These are phyloP conservation scores for Cladosporium sphaerospermum DNA, from an alignment of 2,329 filamentous ascomycete genomes.

Conservation along the genomic window DNA sequence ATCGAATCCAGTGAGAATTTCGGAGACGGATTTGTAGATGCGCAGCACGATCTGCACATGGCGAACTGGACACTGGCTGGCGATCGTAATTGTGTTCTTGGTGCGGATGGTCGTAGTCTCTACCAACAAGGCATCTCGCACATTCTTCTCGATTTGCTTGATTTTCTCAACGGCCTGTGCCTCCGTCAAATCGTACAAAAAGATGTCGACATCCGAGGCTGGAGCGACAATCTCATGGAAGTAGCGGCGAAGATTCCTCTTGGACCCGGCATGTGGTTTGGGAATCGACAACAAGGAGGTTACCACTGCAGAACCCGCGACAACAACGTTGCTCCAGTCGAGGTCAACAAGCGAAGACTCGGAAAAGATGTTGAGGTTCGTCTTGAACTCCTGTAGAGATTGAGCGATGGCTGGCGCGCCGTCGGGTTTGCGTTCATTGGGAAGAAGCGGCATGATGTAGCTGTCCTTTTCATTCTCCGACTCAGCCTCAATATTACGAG, in stretches of 20 bases:
- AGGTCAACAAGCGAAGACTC: constrained; percentile 70
- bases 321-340: constrained; percentile 77
- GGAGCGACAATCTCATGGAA: constrained; percentile 78
- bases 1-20: constrained; percentile 83
- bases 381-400: constrained; percentile 63
- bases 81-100: constrained; percentile 82
- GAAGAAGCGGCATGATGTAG: constrained; percentile 64
- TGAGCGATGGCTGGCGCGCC: constrained; percentile 63
- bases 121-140: constrained; percentile 71
- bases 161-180: constrained; percentile 77
- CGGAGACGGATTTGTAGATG: constrained; percentile 75
- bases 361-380: constrained; percentile 76
- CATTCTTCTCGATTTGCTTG: constrained; percentile 67
- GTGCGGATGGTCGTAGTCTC: constrained; percentile 80
- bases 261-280: constrained; percentile 44
- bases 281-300: constrained; percentile 64
- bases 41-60: constrained; percentile 83
- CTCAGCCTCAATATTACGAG: constrained; percentile 54
- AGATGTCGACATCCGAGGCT: constrained; percentile 81
- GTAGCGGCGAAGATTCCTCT: constrained; percentile 47
- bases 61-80: constrained; percentile 61
- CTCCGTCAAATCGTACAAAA: constrained; percentile 73
- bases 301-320: constrained; percentile 72
- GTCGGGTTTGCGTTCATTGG: constrained; percentile 54
- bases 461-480: constrained; percentile 53